Percentiles rank a stretch among this genome's conserved stretches.
phyloP scores from a whole-genome alignment of 2,329 filamentous ascomycete species.

The Fusarium sp. region DNA sequence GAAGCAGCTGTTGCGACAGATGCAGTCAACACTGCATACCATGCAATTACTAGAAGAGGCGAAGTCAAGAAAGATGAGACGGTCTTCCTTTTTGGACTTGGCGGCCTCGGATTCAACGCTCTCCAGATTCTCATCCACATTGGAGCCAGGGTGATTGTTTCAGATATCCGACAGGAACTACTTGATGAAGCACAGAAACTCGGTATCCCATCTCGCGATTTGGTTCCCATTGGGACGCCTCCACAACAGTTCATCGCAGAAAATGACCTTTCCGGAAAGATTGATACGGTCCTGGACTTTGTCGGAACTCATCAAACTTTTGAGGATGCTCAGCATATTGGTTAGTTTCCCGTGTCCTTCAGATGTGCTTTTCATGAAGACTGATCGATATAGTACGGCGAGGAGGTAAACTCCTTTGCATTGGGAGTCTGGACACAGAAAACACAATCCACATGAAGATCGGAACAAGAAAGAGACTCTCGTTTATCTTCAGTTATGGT shows the following conservation, averaged over 20 bases:
- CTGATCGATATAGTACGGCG: slow-evolving; percentile 23
- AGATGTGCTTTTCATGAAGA: not conserved
- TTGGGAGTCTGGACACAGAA: slow-evolving; percentile 56
- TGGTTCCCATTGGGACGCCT: slow-evolving; percentile 27
- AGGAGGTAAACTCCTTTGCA: slow-evolving; percentile 54
- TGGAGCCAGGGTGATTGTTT: slow-evolving; percentile 35
- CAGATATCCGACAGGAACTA: slow-evolving; percentile 34
- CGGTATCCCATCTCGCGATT: slow-evolving; percentile 17
- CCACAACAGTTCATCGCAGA: slow-evolving; percentile 29
- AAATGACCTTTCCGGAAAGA: slow-evolving; percentile 7
- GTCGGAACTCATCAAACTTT: slow-evolving; percentile 44
- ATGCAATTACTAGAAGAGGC: slow-evolving; percentile 36
- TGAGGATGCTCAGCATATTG: slow-evolving; percentile 43
- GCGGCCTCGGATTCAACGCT: slow-evolving; percentile 38
- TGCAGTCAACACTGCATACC: slow-evolving; percentile 41
- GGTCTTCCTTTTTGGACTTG: slow-evolving; percentile 37
- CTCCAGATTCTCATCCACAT: slow-evolving; percentile 36
- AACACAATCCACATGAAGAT: slow-evolving; percentile 61
- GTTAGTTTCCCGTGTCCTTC: slow-evolving; percentile 2
- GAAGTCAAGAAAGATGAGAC: slow-evolving; percentile 30
- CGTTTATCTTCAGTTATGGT: slow-evolving; percentile 59
- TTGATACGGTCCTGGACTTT: slow-evolving; percentile 42
- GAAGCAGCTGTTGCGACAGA: slow-evolving; percentile 42
- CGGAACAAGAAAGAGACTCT: slow-evolving; percentile 58
- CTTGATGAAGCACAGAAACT: slow-evolving; percentile 34